Evolutionary conservation across 2,329 filamentous ascomycete species (phyloP).

Genomic region (Botrytis cinerea): DNA sequence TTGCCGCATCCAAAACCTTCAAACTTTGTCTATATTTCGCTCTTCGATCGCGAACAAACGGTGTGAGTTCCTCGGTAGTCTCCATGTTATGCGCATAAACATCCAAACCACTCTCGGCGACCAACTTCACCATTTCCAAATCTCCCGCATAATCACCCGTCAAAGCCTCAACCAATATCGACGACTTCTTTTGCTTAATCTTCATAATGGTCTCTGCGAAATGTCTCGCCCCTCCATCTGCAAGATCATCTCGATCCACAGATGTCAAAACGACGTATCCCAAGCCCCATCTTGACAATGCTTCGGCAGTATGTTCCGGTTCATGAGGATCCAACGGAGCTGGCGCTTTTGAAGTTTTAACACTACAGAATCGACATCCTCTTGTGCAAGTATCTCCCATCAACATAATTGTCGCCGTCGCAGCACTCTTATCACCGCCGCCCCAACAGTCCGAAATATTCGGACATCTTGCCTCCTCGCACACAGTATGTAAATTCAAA

Average conservation of each 20-base stretch:
- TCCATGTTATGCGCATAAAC: constrained; percentile 98
- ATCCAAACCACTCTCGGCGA: constrained; percentile 86
- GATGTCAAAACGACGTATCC: constrained; percentile 94
- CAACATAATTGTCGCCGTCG: constrained; percentile 97
- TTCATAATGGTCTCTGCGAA: constrained; percentile 92
- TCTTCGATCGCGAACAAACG: constrained; percentile 83
- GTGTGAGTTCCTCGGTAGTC: constrained; percentile 88
- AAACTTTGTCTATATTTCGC: constrained; percentile 88
- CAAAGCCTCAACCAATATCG: constrained; percentile 77
- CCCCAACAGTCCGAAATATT: constrained; percentile 99
- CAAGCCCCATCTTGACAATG: constrained; percentile 86
- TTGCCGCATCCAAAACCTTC: constrained; percentile 76
- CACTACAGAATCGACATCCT: constrained; percentile 94
- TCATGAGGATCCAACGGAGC: constrained; percentile 90
- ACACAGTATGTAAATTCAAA: constrained; percentile 89
- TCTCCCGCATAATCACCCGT: constrained; percentile 88
- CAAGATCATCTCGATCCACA: constrained; percentile 90
- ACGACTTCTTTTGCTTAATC: constrained; percentile 82
- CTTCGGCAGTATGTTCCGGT: constrained; percentile 95
- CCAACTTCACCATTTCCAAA: constrained; percentile 79
- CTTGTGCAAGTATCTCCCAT: constrained; percentile 99
- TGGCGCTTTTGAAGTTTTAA: constrained; percentile 80
- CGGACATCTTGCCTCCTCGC: constrained; percentile 94
- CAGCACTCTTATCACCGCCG: constrained; percentile 80
- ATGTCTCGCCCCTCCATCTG: constrained; percentile 84